phyloP scores from a whole-genome alignment of 1,139 yeast species.

The Suhomyces guaymorum region DNA sequence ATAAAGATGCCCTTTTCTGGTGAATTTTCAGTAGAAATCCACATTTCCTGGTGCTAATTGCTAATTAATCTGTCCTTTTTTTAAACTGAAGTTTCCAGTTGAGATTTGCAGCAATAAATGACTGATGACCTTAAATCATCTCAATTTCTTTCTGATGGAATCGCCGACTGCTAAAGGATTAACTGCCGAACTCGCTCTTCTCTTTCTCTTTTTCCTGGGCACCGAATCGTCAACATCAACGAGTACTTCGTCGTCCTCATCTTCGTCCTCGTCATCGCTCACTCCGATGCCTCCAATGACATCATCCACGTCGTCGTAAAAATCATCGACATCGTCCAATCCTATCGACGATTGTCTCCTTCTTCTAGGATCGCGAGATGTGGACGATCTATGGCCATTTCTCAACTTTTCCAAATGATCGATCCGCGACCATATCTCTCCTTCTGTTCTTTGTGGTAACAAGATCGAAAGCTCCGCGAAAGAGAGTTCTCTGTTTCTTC shows the following conservation, averaged over 20 bases:
- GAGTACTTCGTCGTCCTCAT: slow-evolving; percentile 28
- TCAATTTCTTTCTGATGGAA: slow-evolving; percentile 13
- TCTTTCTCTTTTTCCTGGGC: slow-evolving; percentile 34
- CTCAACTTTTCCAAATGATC: slow-evolving; percentile 52
- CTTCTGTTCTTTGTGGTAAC: slow-evolving; percentile 70
- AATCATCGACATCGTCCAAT: slow-evolving; percentile 49
- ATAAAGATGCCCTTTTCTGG: too few relatives aligned
- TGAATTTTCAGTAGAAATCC: too few relatives aligned
- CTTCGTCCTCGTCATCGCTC: slow-evolving; percentile 33
- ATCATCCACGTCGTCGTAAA: slow-evolving; percentile 40
- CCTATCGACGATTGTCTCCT: slow-evolving; percentile 46
- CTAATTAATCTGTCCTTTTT: too few relatives aligned
- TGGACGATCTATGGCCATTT: slow-evolving; percentile 42
- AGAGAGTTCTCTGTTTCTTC: slow-evolving; percentile 60
- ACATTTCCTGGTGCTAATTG: too few relatives aligned
- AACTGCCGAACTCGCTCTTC: slow-evolving; percentile 48
- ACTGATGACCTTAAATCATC: slow-evolving; percentile 3
- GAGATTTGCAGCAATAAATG: too few relatives aligned
- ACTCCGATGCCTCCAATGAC: slow-evolving; percentile 42
- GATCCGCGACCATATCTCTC: slow-evolving; percentile 69
- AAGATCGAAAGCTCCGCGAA: slow-evolving; percentile 74
- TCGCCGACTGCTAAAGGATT: slow-evolving; percentile 40
- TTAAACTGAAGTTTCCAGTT: too few relatives aligned
- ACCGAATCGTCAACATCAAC: slow-evolving; percentile 42
- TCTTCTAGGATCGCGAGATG: slow-evolving; percentile 32